phyloP scores from a whole-genome alignment of 2,329 filamentous ascomycete genomes.

The Cordyceps farinosa region DNA sequence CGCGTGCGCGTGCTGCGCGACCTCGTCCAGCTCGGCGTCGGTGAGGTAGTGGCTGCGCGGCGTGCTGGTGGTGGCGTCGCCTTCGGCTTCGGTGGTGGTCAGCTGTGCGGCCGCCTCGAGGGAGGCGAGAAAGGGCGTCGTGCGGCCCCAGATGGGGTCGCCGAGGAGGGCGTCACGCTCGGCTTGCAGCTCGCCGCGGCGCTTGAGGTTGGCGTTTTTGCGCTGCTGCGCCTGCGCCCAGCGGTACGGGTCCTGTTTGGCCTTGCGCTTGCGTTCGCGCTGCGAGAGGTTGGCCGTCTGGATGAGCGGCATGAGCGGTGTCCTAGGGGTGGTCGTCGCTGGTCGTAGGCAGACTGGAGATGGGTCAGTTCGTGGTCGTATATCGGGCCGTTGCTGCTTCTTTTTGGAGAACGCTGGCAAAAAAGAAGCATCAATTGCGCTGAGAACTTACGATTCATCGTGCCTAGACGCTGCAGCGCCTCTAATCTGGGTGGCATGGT shows the following conservation, averaged over 20 bases:
- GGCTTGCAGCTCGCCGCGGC: slow-evolving; percentile 65
- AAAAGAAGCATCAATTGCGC: slow-evolving; percentile 17
- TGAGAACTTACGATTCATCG: slow-evolving; percentile 53
- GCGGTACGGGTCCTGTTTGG: slow-evolving; percentile 76
- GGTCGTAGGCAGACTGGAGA: slow-evolving; percentile 58
- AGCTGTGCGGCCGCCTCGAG: slow-evolving; percentile 62
- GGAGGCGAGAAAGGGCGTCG: slow-evolving; percentile 80
- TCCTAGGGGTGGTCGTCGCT: slow-evolving; percentile 41
- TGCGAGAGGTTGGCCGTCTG: slow-evolving; percentile 62
- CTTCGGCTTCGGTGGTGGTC: slow-evolving; percentile 29
- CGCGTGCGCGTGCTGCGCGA: slow-evolving; percentile 63
- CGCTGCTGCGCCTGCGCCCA: slow-evolving; percentile 77
- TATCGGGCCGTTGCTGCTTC: too few relatives aligned
- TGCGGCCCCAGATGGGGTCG: slow-evolving; percentile 72
- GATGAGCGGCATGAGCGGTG: slow-evolving; percentile 54
- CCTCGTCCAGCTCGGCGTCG: slow-evolving; percentile 61
- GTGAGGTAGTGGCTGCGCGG: slow-evolving; percentile 75
- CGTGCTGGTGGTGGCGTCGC: neutral
- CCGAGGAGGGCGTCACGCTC: slow-evolving; percentile 65
- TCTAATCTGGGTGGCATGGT: slow-evolving; percentile 67
- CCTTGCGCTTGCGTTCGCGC: slow-evolving; percentile 61
- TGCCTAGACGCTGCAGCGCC: slow-evolving; percentile 56
- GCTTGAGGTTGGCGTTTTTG: slow-evolving; percentile 76
- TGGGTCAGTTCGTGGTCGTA: slow-evolving; percentile 24
- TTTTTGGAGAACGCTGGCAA: neutral